Evolutionary conservation across 2,329 filamentous ascomycete species (phyloP).

Genomic region (Sarocladiaceae sp.): DNA sequence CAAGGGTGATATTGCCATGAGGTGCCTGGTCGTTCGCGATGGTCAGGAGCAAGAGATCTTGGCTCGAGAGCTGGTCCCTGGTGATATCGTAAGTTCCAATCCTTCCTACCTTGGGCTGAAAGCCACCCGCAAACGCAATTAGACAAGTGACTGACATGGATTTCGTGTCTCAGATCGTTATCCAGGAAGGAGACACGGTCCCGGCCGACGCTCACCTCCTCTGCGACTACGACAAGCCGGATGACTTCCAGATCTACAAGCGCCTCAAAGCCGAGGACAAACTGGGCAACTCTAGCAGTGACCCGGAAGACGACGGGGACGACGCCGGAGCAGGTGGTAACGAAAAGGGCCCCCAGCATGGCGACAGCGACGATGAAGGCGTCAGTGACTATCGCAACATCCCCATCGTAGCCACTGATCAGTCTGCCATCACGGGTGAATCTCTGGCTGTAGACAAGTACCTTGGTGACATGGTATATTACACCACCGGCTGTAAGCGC

Average conservation of each 20-base stretch:
- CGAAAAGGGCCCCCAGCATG: neutral
- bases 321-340: neutral
- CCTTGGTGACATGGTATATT: constrained; percentile 70
- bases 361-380: neutral
- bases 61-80: constrained; percentile 67
- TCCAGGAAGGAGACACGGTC: constrained; percentile 66
- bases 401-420: constrained; percentile 65
- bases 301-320: constrained; percentile 36
- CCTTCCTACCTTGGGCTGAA: too few relatives aligned
- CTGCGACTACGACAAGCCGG: constrained; percentile 63
- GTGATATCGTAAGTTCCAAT: constrained; percentile 59
- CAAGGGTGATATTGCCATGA: constrained; percentile 76
- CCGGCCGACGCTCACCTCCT: constrained; percentile 66
- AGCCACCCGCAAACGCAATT: neutral
- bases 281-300: constrained; percentile 52
- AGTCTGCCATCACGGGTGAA: constrained; percentile 76
- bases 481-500: constrained; percentile 77
- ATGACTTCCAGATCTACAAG: constrained; percentile 43
- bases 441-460: constrained; percentile 74
- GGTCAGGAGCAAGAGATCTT: constrained; percentile 63
- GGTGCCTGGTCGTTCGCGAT: constrained; percentile 60
- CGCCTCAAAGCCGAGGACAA: constrained; percentile 59
- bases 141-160: neutral
- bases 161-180: constrained; percentile 43
- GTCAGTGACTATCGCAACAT: constrained; percentile 49